A percentile compares a stretch with the other conserved stretches of the same genome.
Evolutionary conservation across 2,329 filamentous ascomycete species (phyloP).

Genomic region (Arthrobotrys iridis): DNA sequence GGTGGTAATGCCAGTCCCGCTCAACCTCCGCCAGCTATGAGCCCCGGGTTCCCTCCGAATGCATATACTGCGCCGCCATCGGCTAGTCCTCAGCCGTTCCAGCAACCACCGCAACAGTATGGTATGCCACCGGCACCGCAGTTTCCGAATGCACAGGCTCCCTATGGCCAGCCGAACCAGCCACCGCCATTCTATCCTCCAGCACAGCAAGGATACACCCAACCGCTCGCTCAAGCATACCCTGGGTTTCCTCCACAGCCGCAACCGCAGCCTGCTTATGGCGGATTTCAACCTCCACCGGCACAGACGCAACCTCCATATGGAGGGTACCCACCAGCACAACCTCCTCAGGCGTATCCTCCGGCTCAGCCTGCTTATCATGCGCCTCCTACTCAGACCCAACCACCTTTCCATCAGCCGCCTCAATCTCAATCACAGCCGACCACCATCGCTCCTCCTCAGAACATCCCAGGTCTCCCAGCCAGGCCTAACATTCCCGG

Average conservation of each 20-base stretch:
- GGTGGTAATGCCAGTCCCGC: conserved; percentile 67
- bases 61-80: conserved; percentile 67
- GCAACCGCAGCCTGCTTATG: conserved; percentile 58
- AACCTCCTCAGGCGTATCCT: conserved; percentile 53
- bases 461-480: conserved; percentile 64
- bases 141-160: conserved; percentile 56
- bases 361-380: conserved; percentile 52
- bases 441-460: conserved; percentile 60
- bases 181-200: conserved; percentile 63
- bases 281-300: conserved; percentile 64
- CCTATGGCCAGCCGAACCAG: conserved; percentile 60
- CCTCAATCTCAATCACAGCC: conserved; percentile 49
- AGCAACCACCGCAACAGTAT: conserved; percentile 28
- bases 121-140: conserved; percentile 30
- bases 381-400: conserved; percentile 53
- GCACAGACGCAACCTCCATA: conserved; percentile 64
- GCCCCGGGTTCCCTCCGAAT: conserved; percentile 56
- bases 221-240: conserved; percentile 34
- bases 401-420: conserved; percentile 55
- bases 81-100: conserved; percentile 47
- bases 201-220: conserved; percentile 58
- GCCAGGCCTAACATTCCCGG: conserved; percentile 68
- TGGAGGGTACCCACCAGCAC: conserved; percentile 61
- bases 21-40: conserved; percentile 52
- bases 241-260: conserved; percentile 37